A percentile compares a stretch with the other conserved stretches of the same genome.
Conservation (phyloP, 208 protist species). For the Dictyostelium gargantuum region DNA sequence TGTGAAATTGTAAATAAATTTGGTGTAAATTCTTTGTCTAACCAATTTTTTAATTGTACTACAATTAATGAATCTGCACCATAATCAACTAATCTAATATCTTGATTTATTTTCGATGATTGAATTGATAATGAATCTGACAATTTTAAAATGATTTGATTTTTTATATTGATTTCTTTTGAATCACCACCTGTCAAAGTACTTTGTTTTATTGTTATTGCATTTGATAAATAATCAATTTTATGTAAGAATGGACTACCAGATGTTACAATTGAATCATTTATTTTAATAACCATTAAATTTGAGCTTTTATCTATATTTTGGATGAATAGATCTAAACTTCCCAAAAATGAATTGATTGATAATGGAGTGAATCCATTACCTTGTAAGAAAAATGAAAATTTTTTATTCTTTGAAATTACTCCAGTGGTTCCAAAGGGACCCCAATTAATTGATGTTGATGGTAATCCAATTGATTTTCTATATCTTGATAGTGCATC, state of each 20-base stretch:
- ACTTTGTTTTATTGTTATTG: too few species aligned
- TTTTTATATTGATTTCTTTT: too few species aligned
- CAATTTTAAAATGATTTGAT: too few species aligned
- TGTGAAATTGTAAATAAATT: background rate
- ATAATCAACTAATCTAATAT: conserved; percentile 10
- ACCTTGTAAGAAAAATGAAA: background rate
- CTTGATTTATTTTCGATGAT: background rate
- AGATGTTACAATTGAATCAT: too few species aligned
- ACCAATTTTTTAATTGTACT: conserved; percentile 29
- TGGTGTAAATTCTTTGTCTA: background rate
- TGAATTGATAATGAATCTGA: background rate
- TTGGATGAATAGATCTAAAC: background rate
- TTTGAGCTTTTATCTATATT: background rate
- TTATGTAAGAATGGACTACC: too few species aligned
- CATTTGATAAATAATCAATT: too few species aligned
- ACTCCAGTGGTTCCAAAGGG: background rate
- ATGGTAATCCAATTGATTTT: background rate
- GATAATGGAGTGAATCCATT: background rate
- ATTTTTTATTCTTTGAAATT: background rate
- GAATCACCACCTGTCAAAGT: too few species aligned
- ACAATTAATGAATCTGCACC: conserved; percentile 22
- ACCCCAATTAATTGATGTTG: background rate
- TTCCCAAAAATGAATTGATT: background rate
- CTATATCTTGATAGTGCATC: conserved; percentile 4
- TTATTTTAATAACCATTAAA: background rate